Evolutionary conservation across 1,284 basidiomycete genomes (phyloP), one percentile per base, ranked within the genome.

Genomic region (Ganoderma lucidum): DNA sequence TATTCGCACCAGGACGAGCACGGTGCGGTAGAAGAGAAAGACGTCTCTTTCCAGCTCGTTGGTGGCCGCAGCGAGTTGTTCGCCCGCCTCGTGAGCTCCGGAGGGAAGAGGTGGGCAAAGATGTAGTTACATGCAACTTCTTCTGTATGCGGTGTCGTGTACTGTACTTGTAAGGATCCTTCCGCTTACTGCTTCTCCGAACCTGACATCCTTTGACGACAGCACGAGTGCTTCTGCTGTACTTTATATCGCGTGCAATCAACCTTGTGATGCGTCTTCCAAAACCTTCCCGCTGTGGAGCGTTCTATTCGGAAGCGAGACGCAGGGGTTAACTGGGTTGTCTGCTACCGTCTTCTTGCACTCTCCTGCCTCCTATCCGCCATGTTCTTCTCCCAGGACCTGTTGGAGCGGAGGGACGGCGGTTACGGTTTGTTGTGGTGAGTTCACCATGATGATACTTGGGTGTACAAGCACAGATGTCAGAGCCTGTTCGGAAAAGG

Each of bases 381-480:
- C 44, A 94, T 94, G 93, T 94, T 94, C 81, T 94, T 94, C 78
- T 87, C 91, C 32, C 82, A 87, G 6, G 93, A 95, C 67, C 80
- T 95, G 4, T 81, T 95, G 19, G 86, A 90, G 45, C 89, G 87
- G 75, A 83, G 93, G 67, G 93, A 95, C 74, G 93, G 89, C 73
- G 93, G 93, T 1, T 93, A 94, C 75, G 93, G 93, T 69, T 86
- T 95, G 28, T 82, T 95, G 30, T 95, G 93, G 93, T 93, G 78
- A 67, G 76, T 66, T 5, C 8, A 42, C n/a, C 17, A 61, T 3
- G 5, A 12, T 28, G 10, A 51, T n/a, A 51, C 14, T 9, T 12
- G 12, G 12, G 48, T 6, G 41, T 2, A 3, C 41, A 12, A 0
- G 41, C 1, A 3, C 41, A 12, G 0, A 37, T 61, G 39, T 55